Base-by-base conservation (phyloP, 1,284 basidiomycete species). In the Marasmius sp. region DNA sequence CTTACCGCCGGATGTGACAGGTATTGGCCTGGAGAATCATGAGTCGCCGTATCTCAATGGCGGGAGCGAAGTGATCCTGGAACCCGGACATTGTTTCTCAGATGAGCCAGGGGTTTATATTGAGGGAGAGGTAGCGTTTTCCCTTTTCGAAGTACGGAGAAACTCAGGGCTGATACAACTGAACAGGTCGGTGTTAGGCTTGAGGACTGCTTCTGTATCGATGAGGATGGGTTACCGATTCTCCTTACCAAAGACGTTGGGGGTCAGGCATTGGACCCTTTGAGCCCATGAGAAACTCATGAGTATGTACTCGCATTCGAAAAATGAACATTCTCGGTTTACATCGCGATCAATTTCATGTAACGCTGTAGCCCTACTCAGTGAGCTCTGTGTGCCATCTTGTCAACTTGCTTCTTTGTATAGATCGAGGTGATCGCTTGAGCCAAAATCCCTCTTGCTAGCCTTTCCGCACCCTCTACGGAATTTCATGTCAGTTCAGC, bases 61-160 rank as follows among this genome's bases (percentile, higher is more conserved):
- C 36, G 90, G 89, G 16, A 87, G 82, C 48, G 69, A 82, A 34
- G 82, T 81, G 65, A 67, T 82, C 27, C 84, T 94, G 57, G 74
- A 82, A 50, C 72, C 73, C 0, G 91, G 92, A 0, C 87, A 94
- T 69, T 81, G 88, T 0, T 94, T 95, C 74, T 93, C 90, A 7
- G 81, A 94, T 67, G 93, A 95, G 72, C 93, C 93, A 1, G 92
- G 93, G 0, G 79, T 95, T 36, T 95, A 95, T 73, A 89, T 94
- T 58, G 83, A 89, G 65, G 86, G 83, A 43, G 79, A 89, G 74
- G 87, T 93, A 58, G 27, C 79, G 27, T 27, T 68, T 43, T 56
- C 20, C 22, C 27, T 41, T 45, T 11, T 37, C 14, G 45, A 34
- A 14, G 12, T 20, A 56, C 39, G 7, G 20, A 18, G 45, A 9